These are phyloP conservation scores for Graphilbum fragrans DNA, from an alignment of 2,329 filamentous ascomycete species.

Conservation along the genomic window DNA sequence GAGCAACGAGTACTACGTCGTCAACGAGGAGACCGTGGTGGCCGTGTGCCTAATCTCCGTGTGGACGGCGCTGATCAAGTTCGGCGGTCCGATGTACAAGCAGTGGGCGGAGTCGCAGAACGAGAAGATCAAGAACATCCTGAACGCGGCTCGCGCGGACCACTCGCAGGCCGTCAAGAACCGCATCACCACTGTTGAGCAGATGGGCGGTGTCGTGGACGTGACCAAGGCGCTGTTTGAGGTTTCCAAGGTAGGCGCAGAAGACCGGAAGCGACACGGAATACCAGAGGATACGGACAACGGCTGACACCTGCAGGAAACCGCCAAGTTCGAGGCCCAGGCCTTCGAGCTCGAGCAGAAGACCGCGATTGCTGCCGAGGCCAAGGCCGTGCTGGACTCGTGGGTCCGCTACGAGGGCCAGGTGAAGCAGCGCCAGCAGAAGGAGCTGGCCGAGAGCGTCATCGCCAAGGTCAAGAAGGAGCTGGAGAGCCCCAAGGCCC, in stretches of 20 bases:
- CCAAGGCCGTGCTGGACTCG: constrained; percentile 89
- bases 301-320: constrained; percentile 55
- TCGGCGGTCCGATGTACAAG: constrained; percentile 81
- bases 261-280: background rate
- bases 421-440: constrained; percentile 98
- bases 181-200: constrained; percentile 87
- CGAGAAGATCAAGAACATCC: constrained; percentile 85
- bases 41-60: constrained; percentile 86
- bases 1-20: constrained; percentile 98
- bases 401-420: constrained; percentile 98
- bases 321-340: constrained; percentile 87
- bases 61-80: constrained; percentile 87
- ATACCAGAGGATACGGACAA: constrained; percentile 1
- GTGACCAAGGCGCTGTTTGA: constrained; percentile 95
- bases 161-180: constrained; percentile 92
- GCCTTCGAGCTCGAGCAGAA: constrained; percentile 96
- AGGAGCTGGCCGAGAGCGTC: constrained; percentile 81
- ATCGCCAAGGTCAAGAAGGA: constrained; percentile 99
- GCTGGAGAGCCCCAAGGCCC: constrained; percentile 91
- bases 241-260: constrained; percentile 73
- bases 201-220: constrained; percentile 88
- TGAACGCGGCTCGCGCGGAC: constrained; percentile 87
- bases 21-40: constrained; percentile 97
- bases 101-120: constrained; percentile 85
- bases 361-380: constrained; percentile 83